phyloP scores from a whole-genome alignment of 176 grass and related monocot genomes.

The Musa acuminata region DNA sequence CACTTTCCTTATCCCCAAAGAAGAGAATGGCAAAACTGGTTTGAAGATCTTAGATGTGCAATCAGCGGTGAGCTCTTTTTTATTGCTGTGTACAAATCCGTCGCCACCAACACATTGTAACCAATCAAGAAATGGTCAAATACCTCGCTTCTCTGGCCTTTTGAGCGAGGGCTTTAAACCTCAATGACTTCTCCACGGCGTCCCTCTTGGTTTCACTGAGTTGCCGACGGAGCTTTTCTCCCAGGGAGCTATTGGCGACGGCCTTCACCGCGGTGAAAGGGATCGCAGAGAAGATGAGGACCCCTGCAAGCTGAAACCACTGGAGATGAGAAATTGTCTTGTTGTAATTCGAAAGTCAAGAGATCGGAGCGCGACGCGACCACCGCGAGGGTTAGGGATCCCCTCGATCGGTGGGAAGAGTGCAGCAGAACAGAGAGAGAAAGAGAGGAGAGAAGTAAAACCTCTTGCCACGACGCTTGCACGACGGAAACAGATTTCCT shows the following conservation, averaged over 20 bases:
- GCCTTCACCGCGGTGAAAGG: slow-evolving; percentile 92
- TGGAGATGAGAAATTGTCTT: neutral
- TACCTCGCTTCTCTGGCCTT: slow-evolving; percentile 50
- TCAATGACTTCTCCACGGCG: slow-evolving; percentile 42
- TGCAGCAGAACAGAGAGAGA: neutral
- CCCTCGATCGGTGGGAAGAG: no score
- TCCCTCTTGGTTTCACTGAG: slow-evolving; percentile 52
- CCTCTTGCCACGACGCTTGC: slow-evolving; percentile 3
- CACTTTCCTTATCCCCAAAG: no score
- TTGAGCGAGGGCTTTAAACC: slow-evolving; percentile 33
- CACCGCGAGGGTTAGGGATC: no score
- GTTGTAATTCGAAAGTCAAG: no score
- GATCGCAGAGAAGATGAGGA: slow-evolving; percentile 77
- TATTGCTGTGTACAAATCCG: no score
- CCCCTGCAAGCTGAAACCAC: slow-evolving; percentile 50
- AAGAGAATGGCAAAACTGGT: no score
- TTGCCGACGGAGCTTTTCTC: slow-evolving; percentile 45
- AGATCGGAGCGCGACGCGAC: no score
- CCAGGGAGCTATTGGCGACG: slow-evolving; percentile 63
- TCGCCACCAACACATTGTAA: no score
- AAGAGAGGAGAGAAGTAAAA: neutral
- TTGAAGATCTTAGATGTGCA: no score
- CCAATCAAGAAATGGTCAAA: neutral
- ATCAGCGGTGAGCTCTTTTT: no score
- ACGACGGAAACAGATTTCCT: neutral